Evolutionary conservation across 2,329 filamentous ascomycete genomes (phyloP).

Genomic region (Talaromyces marneffei): DNA sequence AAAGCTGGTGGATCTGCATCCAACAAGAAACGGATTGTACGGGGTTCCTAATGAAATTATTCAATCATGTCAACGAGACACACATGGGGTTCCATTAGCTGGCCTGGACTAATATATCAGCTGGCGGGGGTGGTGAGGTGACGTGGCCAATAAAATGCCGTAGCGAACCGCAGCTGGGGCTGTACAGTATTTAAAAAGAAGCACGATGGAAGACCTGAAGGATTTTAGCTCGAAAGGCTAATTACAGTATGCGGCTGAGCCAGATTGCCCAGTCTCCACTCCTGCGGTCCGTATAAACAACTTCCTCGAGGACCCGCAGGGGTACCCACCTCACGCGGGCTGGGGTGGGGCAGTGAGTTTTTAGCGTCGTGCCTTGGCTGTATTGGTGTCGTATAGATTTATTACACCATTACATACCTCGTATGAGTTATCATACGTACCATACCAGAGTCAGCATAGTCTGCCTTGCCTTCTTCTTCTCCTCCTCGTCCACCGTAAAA

Average conservation of each 20-base stretch:
- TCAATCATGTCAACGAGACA: not conserved
- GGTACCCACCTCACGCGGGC: not conserved
- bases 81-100: not conserved
- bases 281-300: not conserved
- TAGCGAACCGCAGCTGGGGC: constrained; percentile 4
- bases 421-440: not conserved
- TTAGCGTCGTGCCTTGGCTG: not conserved
- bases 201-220: constrained; percentile 8
- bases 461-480: not conserved
- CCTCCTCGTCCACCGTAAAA: not conserved
- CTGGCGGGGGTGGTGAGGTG: not conserved
- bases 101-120: constrained; percentile 6
- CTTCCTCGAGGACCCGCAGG: not conserved
- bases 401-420: not conserved
- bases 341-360: not conserved
- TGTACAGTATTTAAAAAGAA: constrained; percentile 9
- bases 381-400: not conserved
- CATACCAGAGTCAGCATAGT: not conserved
- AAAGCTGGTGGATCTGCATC: constrained; percentile 3
- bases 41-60: not conserved
- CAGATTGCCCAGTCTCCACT: constrained; percentile 5
- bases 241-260: constrained; percentile 11
- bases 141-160: not conserved
- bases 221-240: constrained; percentile 2
- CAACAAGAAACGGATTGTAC: not conserved